phyloP scores from a whole-genome alignment of 345 rosid species.

The Linum lewisii region DNA sequence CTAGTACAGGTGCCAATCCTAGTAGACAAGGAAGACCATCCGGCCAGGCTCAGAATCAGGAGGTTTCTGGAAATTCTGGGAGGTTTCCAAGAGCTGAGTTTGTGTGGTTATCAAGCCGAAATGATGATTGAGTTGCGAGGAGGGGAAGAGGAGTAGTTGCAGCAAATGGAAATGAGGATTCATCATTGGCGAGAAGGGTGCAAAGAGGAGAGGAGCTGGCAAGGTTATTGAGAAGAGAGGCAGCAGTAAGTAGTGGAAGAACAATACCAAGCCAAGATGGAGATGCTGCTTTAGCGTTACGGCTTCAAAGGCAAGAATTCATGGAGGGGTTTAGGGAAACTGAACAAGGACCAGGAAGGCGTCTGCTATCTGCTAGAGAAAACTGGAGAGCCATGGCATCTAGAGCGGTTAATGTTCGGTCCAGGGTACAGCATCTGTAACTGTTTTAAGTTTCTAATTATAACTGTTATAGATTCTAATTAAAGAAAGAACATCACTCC shows the following conservation, averaged over 20 bases:
- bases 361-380: constrained; percentile 55
- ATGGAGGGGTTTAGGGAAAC: constrained; percentile 45
- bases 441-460: no score
- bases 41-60: constrained; percentile 3
- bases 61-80: background rate
- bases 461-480: no score
- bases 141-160: constrained; percentile 27
- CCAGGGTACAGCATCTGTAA: background rate
- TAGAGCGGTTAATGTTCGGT: constrained; percentile 45
- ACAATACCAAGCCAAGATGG: constrained; percentile 44
- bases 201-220: constrained; percentile 6
- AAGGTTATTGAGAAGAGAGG: constrained; percentile 12
- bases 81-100: constrained; percentile 8
- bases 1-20: constrained; percentile 1
- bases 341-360: constrained; percentile 13
- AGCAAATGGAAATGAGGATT: constrained; percentile 2
- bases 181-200: background rate
- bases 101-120: constrained; percentile 25
- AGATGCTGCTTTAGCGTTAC: constrained; percentile 68
- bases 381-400: constrained; percentile 91
- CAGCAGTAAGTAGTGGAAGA: constrained; percentile 17
- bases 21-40: constrained; percentile 14
- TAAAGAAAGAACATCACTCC: no score
- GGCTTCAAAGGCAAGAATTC: constrained; percentile 82
- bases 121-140: background rate